phyloP scores from a whole-genome alignment of 1,284 basidiomycete species.

The Lentinus polychrous region DNA sequence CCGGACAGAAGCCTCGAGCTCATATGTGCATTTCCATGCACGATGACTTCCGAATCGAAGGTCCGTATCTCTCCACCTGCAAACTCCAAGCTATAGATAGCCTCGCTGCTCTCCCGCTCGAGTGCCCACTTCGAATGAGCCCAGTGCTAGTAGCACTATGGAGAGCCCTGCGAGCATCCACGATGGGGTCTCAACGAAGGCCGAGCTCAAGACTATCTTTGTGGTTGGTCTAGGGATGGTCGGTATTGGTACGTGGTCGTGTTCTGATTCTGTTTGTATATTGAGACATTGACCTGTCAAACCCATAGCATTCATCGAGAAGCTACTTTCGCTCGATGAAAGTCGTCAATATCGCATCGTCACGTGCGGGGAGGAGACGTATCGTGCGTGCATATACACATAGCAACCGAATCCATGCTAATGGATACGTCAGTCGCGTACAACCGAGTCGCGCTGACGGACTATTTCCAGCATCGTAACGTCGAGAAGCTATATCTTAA shows the following conservation, averaged over 20 bases:
- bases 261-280: constrained; percentile 3
- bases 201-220: constrained; percentile 29
- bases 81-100: too few relatives aligned
- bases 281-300: constrained; percentile 10
- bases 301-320: constrained; percentile 57
- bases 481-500: constrained; percentile 66
- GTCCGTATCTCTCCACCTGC: too few relatives aligned
- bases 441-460: constrained; percentile 53
- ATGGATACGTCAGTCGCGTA: constrained; percentile 27
- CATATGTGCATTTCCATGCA: too few relatives aligned
- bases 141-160: not conserved
- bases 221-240: constrained; percentile 68
- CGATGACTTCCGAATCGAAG: too few relatives aligned
- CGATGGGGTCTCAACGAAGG: constrained; percentile 5
- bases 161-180: not conserved
- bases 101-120: too few relatives aligned
- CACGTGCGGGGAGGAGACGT: constrained; percentile 54
- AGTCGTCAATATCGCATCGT: constrained; percentile 44
- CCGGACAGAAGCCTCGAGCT: too few relatives aligned
- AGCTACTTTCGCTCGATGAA: constrained; percentile 50
- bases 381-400: constrained; percentile 16
- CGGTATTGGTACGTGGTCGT: constrained; percentile 42
- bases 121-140: too few relatives aligned
- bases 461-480: constrained; percentile 59
- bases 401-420: not conserved